A percentile compares a stretch with the other conserved stretches of the same genome.
Conservation (phyloP, 441 rosid genomes). For the Erodium texanum region DNA sequence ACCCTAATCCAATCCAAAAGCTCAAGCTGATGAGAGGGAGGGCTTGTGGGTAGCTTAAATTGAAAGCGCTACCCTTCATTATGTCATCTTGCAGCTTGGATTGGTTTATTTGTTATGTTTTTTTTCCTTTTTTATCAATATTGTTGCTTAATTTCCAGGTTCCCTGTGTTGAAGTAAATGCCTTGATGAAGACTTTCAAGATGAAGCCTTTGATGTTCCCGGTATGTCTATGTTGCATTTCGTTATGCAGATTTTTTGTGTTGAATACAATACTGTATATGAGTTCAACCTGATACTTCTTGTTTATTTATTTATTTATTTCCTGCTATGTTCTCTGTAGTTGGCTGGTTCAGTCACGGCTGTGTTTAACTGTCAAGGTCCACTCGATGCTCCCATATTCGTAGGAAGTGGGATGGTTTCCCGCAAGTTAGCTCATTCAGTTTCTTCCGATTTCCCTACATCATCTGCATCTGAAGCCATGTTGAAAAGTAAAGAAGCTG, state of each 20-base stretch:
- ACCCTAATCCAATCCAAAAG: not conserved
- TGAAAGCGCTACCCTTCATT: not conserved
- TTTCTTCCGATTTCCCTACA: conserved; percentile 47
- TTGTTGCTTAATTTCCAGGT: conserved; percentile 44
- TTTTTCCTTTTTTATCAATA: conserved; percentile 7
- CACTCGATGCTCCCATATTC: conserved; percentile 89
- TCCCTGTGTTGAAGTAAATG: conserved; percentile 83
- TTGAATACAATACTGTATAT: conserved; percentile 7
- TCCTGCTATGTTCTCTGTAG: conserved; percentile 37
- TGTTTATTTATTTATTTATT: conserved; percentile 10
- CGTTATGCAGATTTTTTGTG: not conserved
- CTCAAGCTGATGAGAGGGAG: too few species aligned
- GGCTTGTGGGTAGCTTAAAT: not conserved
- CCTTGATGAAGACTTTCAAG: conserved; percentile 92
- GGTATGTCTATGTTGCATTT: conserved; percentile 32
- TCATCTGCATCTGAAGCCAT: conserved; percentile 82
- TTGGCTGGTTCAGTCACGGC: conserved; percentile 97
- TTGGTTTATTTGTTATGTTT: not conserved
- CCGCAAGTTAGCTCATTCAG: conserved; percentile 67
- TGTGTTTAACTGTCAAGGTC: conserved; percentile 99
- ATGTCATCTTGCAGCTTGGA: not conserved
- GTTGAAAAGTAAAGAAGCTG: conserved; percentile 91
- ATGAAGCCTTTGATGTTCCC: conserved; percentile 89
- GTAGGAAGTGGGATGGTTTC: conserved; percentile 98
- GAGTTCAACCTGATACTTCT: conserved; percentile 16